Conservation (phyloP, 768 basidiomycete genomes). For the Suillus ampliporus region DNA sequence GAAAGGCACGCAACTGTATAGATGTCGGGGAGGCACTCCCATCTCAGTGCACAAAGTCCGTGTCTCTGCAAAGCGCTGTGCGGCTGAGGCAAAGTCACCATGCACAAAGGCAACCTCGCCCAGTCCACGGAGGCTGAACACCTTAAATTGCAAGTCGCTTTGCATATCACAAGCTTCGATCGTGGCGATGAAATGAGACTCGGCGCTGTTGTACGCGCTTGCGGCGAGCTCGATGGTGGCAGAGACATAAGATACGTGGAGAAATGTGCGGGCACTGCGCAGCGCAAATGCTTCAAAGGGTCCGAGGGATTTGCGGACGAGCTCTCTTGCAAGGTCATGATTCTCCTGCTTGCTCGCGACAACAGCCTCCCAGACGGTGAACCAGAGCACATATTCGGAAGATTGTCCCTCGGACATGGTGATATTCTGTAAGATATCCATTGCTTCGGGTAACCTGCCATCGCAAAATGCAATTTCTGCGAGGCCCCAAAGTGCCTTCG, state of each 20-base stretch:
- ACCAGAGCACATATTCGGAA: accelerated
- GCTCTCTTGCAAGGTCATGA: background rate
- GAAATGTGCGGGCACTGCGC: background rate
- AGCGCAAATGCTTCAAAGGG: background rate
- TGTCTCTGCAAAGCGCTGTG: background rate
- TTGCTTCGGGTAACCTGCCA: background rate
- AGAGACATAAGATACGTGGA: background rate
- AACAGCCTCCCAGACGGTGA: background rate
- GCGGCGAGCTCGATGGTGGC: background rate
- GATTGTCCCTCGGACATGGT: background rate
- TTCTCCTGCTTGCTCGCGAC: background rate
- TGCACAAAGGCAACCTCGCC: slow-evolving; percentile 1
- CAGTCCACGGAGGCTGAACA: background rate
- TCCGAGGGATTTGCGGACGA: background rate
- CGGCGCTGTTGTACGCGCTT: background rate
- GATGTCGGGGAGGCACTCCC: background rate
- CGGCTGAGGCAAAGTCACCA: background rate
- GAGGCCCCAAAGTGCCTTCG: background rate
- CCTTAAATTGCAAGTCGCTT: background rate
- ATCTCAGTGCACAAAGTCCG: background rate
- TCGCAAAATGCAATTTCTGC: background rate
- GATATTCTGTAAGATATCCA: background rate
- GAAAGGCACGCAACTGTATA: background rate
- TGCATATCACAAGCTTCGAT: background rate
- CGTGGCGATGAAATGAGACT: background rate